phyloP scores from a whole-genome alignment of 1,284 basidiomycete species.

The Flammula alnicola region DNA sequence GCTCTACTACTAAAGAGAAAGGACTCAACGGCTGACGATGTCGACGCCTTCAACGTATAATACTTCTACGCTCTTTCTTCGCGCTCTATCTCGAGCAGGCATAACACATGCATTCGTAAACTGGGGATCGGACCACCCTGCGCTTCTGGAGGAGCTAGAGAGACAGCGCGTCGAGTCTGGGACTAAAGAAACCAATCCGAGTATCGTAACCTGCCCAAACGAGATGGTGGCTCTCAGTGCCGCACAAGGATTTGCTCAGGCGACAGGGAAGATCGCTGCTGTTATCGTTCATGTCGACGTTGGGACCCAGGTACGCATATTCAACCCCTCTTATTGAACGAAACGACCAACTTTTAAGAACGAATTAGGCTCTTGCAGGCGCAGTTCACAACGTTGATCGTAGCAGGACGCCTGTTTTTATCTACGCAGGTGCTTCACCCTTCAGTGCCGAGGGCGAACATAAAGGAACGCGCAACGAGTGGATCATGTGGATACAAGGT shows the following conservation, averaged over 20 bases:
- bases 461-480: conserved; percentile 71
- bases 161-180: conserved; percentile 47
- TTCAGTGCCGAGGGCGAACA: conserved; percentile 58
- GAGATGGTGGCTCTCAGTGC: conserved; percentile 77
- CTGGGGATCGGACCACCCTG: conserved; percentile 78
- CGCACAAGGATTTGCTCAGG: conserved; percentile 72
- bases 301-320: conserved; percentile 63
- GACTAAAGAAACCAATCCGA: conserved; percentile 40
- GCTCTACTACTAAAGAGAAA: too few species aligned
- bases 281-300: conserved; percentile 78
- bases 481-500: conserved; percentile 77
- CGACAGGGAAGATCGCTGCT: conserved; percentile 66
- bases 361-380: conserved; percentile 66
- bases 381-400: conserved; percentile 74
- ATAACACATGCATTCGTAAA: conserved; percentile 76
- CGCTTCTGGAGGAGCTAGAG: conserved; percentile 68
- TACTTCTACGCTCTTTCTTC: conserved; percentile 61
- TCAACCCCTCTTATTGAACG: not conserved
- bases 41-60: conserved; percentile 34
- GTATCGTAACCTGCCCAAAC: conserved; percentile 70
- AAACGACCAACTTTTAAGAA: too few species aligned
- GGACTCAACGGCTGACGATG: not conserved
- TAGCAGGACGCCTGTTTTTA: conserved; percentile 64
- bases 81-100: conserved; percentile 59
- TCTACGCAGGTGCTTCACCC: conserved; percentile 72